These are phyloP conservation scores for Aspergillus bertholletiae DNA, from an alignment of 495 filamentous ascomycete genomes.

Conservation along the genomic window DNA sequence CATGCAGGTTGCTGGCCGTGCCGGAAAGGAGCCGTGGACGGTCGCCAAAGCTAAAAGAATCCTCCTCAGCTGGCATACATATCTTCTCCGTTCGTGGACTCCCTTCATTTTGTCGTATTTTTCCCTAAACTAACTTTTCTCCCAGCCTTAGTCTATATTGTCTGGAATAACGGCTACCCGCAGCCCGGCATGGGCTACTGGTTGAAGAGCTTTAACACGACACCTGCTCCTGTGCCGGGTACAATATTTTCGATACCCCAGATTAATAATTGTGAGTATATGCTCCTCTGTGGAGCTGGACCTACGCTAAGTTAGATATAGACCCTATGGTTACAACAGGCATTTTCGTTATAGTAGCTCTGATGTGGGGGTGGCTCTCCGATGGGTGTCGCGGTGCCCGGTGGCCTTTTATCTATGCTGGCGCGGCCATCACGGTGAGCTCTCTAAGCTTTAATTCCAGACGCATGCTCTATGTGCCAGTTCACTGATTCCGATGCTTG, in stretches of 20 bases:
- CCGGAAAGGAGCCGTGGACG: slow-evolving; percentile 22
- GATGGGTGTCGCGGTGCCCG: slow-evolving; percentile 31
- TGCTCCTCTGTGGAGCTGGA: not conserved
- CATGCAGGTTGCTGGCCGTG: slow-evolving; percentile 22
- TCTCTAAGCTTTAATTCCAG: not conserved
- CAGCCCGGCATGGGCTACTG: slow-evolving; percentile 24
- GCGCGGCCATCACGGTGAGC: slow-evolving; percentile 29
- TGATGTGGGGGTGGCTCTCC: slow-evolving; percentile 34
- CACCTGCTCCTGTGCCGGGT: slow-evolving; percentile 23
- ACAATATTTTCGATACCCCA: slow-evolving; percentile 16
- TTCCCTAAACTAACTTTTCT: not conserved
- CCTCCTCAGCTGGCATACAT: slow-evolving; percentile 25
- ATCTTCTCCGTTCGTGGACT: slow-evolving; percentile 21
- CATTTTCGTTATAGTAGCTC: slow-evolving; percentile 29
- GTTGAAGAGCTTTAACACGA: slow-evolving; percentile 26
- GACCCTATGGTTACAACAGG: slow-evolving; percentile 21
- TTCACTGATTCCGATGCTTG: not conserved
- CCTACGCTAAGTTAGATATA: not conserved
- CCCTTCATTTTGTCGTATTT: not conserved
- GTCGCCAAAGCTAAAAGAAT: slow-evolving; percentile 20
- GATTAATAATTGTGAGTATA: slow-evolving; percentile 21
- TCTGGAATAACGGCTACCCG: slow-evolving; percentile 22
- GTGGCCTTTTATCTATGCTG: slow-evolving; percentile 35
- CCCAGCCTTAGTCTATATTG: slow-evolving; percentile 18
- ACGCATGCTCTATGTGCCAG: not conserved